phyloP scores from a whole-genome alignment of 228 moss, liverwort and hornwort genomes.

The Sphagnum fallax region DNA sequence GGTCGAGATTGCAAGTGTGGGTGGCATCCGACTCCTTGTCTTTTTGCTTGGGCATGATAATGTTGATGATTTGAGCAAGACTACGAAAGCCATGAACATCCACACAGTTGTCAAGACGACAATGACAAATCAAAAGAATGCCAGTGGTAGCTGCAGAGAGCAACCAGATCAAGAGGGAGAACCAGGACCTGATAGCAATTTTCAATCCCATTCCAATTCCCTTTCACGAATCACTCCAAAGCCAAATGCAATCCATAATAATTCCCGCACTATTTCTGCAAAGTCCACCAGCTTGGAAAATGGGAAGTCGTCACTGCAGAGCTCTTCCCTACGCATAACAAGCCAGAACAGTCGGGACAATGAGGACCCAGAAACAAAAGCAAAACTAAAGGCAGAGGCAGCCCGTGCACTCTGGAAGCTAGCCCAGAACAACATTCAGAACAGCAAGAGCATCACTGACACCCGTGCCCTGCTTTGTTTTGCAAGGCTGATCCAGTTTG shows the following conservation, averaged over 20 bases:
- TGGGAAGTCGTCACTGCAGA: not conserved
- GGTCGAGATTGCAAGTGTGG: not conserved
- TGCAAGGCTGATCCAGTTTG: slow-evolving; percentile 4
- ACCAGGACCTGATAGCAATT: too few relatives aligned
- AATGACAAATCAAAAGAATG: slow-evolving; percentile 1
- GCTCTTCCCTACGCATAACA: not conserved
- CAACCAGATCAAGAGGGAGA: not conserved
- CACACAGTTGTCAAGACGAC: slow-evolving; percentile 3
- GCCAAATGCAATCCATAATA: not conserved
- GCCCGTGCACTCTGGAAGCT: slow-evolving; percentile 7
- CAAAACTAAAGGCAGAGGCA: slow-evolving; percentile 2
- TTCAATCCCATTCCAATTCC: not conserved
- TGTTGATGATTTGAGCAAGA: slow-evolving; percentile 3
- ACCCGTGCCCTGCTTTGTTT: slow-evolving; percentile 7
- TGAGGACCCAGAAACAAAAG: slow-evolving; percentile 4
- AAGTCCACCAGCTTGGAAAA: not conserved
- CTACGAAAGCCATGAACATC: not conserved
- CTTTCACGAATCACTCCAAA: not conserved
- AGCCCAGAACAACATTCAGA: slow-evolving; percentile 3
- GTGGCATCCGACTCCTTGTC: slow-evolving; percentile 4
- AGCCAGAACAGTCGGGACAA: not conserved
- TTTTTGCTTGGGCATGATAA: not conserved
- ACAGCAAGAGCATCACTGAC: slow-evolving; percentile 7
- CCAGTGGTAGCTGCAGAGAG: not conserved
- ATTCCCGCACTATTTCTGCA: not conserved